Percentiles rank a stretch among this genome's conserved stretches.
These are phyloP conservation scores for Eucalyptus marginata DNA, from an alignment of 345 rosid genomes.

Conservation along the genomic window DNA sequence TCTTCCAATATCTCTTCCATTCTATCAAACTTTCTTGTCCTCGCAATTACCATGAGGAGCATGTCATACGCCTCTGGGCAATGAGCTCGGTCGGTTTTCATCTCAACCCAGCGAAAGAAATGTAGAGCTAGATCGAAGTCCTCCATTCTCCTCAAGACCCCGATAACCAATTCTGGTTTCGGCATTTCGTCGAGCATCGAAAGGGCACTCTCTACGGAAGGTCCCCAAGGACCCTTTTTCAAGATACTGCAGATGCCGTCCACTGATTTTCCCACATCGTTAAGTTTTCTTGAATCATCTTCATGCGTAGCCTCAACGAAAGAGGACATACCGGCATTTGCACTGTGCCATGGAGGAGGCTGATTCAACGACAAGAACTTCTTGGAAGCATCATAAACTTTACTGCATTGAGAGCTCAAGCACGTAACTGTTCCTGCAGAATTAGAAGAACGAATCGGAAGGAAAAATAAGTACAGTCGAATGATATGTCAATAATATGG, in stretches of 20 bases:
- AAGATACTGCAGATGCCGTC: constrained; percentile 44
- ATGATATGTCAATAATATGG: not conserved
- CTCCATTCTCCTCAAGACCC: constrained; percentile 60
- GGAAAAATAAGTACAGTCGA: not conserved
- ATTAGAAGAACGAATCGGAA: not conserved
- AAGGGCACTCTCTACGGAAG: constrained; percentile 43
- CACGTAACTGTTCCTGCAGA: constrained; percentile 19
- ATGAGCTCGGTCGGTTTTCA: constrained; percentile 38
- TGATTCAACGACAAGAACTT: constrained; percentile 18
- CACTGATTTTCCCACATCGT: constrained; percentile 14
- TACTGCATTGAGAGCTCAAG: not conserved
- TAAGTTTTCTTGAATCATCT: constrained; percentile 17
- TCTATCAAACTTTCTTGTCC: constrained; percentile 31
- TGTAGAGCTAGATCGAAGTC: constrained; percentile 52
- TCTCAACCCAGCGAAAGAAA: constrained; percentile 78
- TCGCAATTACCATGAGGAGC: constrained; percentile 66
- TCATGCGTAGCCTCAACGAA: constrained; percentile 13
- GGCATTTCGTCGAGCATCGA: constrained; percentile 36
- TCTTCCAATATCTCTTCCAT: constrained; percentile 72
- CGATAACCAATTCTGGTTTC: constrained; percentile 45
- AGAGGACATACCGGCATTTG: constrained; percentile 3
- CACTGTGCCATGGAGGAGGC: constrained; percentile 2
- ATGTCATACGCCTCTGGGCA: constrained; percentile 72
- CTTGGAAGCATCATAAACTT: constrained; percentile 3
- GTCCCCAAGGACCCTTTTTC: constrained; percentile 69